phyloP scores from a whole-genome alignment of 106 monocot genomes.

The Platanthera guangdongensis region DNA sequence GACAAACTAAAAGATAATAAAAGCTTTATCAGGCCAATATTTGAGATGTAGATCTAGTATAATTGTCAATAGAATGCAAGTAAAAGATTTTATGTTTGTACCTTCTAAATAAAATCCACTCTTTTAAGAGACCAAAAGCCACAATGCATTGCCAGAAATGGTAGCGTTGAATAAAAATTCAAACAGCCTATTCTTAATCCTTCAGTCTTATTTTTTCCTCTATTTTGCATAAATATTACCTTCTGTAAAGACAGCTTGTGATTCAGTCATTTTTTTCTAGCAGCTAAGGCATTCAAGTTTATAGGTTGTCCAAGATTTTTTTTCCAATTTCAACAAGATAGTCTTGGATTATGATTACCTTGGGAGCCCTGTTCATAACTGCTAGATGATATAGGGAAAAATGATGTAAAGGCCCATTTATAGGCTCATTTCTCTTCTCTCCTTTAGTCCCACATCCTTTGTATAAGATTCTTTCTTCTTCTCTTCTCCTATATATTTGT shows the following conservation, averaged over 20 bases:
- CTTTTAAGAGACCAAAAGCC: neutral
- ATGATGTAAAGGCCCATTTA: no score
- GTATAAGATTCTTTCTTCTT: no score
- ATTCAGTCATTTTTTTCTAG: no score
- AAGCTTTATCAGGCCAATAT: neutral
- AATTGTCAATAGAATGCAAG: neutral
- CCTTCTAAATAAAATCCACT: neutral
- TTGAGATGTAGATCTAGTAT: neutral
- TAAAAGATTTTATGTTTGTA: neutral
- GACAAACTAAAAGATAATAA: neutral
- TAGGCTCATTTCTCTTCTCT: no score
- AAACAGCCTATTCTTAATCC: no score
- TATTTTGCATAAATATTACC: neutral
- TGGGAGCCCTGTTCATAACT: neutral
- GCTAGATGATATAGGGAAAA: no score
- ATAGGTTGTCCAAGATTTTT: neutral
- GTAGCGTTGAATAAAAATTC: neutral
- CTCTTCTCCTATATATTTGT: no score
- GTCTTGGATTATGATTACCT: neutral
- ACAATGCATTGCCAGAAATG: neutral
- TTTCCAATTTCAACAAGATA: neutral
- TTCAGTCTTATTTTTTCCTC: neutral
- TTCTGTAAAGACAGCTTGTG: neutral
- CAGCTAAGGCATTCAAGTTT: no score
- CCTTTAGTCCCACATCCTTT: no score